Evolutionary conservation across 1,139 yeast species (phyloP).

Genomic region (Diutina neorugosa): DNA sequence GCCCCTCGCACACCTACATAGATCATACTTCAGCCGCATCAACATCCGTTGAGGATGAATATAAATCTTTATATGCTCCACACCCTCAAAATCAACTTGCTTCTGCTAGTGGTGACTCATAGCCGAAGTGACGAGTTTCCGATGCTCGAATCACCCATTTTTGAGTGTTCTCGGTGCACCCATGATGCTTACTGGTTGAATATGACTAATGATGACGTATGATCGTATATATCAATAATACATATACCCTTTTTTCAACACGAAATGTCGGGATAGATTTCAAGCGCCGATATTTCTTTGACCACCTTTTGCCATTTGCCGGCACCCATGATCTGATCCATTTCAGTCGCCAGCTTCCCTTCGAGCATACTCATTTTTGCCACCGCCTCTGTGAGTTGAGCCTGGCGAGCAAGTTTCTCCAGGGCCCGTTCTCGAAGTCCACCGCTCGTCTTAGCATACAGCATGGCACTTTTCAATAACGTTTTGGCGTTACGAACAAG

Average conservation of each 20-base stretch:
- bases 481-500: constrained; percentile 28
- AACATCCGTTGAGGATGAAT: background rate
- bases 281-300: background rate
- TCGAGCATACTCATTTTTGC: constrained; percentile 35
- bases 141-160: background rate
- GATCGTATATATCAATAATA: background rate
- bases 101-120: constrained; percentile 20
- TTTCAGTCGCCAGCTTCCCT: constrained; percentile 21
- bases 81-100: constrained; percentile 25
- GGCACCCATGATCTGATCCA: constrained; percentile 26
- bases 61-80: constrained; percentile 15
- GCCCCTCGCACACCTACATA: background rate
- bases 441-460: constrained; percentile 32
- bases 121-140: background rate
- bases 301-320: constrained; percentile 16
- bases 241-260: background rate
- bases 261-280: background rate
- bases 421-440: constrained; percentile 37
- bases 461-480: constrained; percentile 35
- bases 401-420: constrained; percentile 29
- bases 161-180: background rate
- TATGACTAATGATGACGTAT: background rate
- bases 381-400: constrained; percentile 31
- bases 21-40: background rate
- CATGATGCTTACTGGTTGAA: background rate